Percentiles rank a stretch among this genome's conserved stretches.
Evolutionary conservation across 495 filamentous ascomycete genomes (phyloP).

Genomic region (Penicillium angulare): DNA sequence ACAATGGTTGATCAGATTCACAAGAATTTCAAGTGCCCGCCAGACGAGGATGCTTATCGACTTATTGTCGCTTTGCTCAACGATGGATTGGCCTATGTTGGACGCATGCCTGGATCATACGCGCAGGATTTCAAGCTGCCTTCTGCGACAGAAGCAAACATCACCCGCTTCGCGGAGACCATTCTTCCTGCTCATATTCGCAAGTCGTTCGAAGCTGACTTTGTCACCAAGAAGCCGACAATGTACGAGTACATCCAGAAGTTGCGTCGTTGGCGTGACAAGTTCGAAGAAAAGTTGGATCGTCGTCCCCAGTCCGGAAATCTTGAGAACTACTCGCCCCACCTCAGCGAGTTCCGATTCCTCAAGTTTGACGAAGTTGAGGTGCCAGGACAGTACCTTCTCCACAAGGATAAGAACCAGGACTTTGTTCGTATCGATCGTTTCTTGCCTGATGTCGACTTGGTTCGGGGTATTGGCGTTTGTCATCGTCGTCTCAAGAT

Average conservation of each 20-base stretch:
- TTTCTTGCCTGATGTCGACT: slow-evolving; percentile 90
- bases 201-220: slow-evolving; percentile 92
- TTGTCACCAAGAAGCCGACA: slow-evolving; percentile 87
- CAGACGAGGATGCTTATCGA: slow-evolving; percentile 96
- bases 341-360: slow-evolving; percentile 94
- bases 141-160: slow-evolving; percentile 86
- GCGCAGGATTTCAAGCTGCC: slow-evolving; percentile 90
- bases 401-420: slow-evolving; percentile 97
- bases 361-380: slow-evolving; percentile 98
- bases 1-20: slow-evolving; percentile 98
- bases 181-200: slow-evolving; percentile 91
- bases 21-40: slow-evolving; percentile 98
- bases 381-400: slow-evolving; percentile 93
- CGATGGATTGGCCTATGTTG: slow-evolving; percentile 85
- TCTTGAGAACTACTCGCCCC: slow-evolving; percentile 79
- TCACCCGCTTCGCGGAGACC: slow-evolving; percentile 93
- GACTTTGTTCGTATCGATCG: slow-evolving; percentile 96
- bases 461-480: slow-evolving; percentile 81
- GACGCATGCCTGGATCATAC: slow-evolving; percentile 79
- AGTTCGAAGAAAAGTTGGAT: slow-evolving; percentile 97
- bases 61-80: slow-evolving; percentile 97
- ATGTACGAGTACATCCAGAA: slow-evolving; percentile 98
- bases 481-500: slow-evolving; percentile 94
- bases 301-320: slow-evolving; percentile 67
- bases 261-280: slow-evolving; percentile 91